Evolutionary conservation across 2,329 filamentous ascomycete species (phyloP), one percentile per base, ranked within the genome.

Genomic region (Botrytis porri): DNA sequence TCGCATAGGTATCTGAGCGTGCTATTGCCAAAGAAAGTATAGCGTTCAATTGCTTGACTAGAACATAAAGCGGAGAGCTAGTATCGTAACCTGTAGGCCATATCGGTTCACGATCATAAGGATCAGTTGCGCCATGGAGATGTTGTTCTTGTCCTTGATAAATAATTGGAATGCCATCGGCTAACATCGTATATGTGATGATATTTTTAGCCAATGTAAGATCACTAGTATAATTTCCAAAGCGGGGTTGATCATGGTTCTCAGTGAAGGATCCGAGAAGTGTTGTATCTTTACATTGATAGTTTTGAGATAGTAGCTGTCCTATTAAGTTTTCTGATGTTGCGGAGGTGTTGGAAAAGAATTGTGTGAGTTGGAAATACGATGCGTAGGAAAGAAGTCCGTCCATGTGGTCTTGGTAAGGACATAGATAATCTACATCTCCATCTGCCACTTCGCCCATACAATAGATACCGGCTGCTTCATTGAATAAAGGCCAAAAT

Each of bases 371-470:
- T 41, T 69, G 66, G 22, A 54, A 65, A 35, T 72, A 69, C 62
- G 74, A 67, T 25, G 74, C 73, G 29, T 76, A 76, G 41, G 69
- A 71, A 32, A 91, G 81, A 39, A 91, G 80, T 16, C 88, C 88
- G 25, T 84, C 84, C 82, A 90, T 85, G 72, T 84, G 80, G 66
- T 83, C 81, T 59, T 88, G 84, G 78, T 89, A 91, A 18, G 84
- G 84, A 29, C 84, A 88, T 85, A 61, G 84, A 83, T 83, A 89
- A 84, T 80, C 75, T 1, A 86, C 84, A 75, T 86, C 82, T 41
- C 87, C 88, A 59, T 88, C 83, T 70, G 84, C 86, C 5, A 90
- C 88, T 78, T 92, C 89, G 9, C 89, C 89, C 18, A 90, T 83
- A 9, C 85, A 84, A 79, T 89, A 90, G 1, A 90, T 86, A 4